Conservation (phyloP, 176 grass and related monocot genomes). For the Eragrostis nindensis region DNA sequence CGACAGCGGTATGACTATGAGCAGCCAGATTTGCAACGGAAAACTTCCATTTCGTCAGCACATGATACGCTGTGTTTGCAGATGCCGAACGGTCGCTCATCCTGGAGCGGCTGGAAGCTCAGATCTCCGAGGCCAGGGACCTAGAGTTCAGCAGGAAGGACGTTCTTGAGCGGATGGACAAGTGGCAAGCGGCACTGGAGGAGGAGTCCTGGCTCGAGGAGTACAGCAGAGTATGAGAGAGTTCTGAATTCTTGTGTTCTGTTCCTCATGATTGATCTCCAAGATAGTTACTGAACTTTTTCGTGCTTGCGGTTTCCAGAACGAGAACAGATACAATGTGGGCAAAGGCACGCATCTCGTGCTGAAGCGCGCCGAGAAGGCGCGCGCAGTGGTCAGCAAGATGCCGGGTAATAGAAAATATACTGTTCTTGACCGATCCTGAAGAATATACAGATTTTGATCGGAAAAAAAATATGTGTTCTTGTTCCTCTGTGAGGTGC, state of each 20-base stretch:
- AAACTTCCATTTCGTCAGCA: too few relatives aligned
- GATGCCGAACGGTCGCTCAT: constrained; percentile 51
- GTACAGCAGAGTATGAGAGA: constrained; percentile 56
- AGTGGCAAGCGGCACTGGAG: constrained; percentile 63
- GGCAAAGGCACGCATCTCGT: constrained; percentile 71
- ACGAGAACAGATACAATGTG: constrained; percentile 73
- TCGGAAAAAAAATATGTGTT: too few relatives aligned
- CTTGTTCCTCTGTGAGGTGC: background rate
- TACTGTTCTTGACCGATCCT: background rate
- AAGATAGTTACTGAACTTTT: background rate
- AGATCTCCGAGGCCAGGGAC: constrained; percentile 73
- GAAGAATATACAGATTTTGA: background rate
- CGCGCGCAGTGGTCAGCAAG: constrained; percentile 66
- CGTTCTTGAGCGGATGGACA: constrained; percentile 70
- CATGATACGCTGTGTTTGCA: constrained; percentile 33
- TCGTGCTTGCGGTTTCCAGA: constrained; percentile 29
- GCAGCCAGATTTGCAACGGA: too few relatives aligned
- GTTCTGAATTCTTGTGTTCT: background rate
- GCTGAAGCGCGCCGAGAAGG: constrained; percentile 79
- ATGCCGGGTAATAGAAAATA: constrained; percentile 62
- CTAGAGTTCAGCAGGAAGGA: constrained; percentile 80
- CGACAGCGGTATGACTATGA: constrained; percentile 42
- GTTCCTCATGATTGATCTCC: constrained; percentile 46
- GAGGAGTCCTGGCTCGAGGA: constrained; percentile 93
- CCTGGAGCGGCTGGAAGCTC: constrained; percentile 67